phyloP scores from a whole-genome alignment of 768 basidiomycete species.

The Panus rudis region DNA sequence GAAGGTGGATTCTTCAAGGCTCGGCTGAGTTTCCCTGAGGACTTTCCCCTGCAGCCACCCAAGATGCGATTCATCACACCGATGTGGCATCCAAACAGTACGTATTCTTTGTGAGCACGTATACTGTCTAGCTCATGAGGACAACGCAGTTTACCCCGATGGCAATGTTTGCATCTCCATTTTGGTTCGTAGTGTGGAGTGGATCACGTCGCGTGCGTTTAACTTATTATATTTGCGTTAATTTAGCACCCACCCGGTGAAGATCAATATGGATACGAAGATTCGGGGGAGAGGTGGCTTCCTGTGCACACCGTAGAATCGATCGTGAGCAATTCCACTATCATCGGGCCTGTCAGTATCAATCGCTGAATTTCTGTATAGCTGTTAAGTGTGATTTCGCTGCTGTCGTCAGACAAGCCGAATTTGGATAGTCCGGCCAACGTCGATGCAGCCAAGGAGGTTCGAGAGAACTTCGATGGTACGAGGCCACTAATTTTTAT shows the following conservation, averaged over 20 bases:
- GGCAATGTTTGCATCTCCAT: slow-evolving; percentile 96
- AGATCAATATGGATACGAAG: slow-evolving; percentile 95
- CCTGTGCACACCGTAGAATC: slow-evolving; percentile 81
- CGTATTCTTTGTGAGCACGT: slow-evolving; percentile 21
- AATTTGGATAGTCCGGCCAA: slow-evolving; percentile 97
- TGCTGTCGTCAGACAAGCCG: slow-evolving; percentile 88
- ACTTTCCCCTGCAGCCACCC: slow-evolving; percentile 87
- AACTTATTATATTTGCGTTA: too few species aligned
- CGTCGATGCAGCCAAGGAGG: slow-evolving; percentile 86
- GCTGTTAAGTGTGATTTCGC: slow-evolving; percentile 95
- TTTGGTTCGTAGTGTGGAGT: slow-evolving; percentile 47
- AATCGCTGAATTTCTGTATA: slow-evolving; percentile 25
- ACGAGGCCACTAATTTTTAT: slow-evolving; percentile 15
- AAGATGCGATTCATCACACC: slow-evolving; percentile 95
- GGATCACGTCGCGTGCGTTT: too few species aligned
- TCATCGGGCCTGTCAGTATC: not conserved
- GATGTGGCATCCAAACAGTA: slow-evolving; percentile 98
- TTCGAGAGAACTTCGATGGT: slow-evolving; percentile 60
- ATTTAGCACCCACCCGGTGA: slow-evolving; percentile 78
- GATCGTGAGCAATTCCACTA: not conserved
- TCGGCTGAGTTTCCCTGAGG: slow-evolving; percentile 78
- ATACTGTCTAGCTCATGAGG: not conserved
- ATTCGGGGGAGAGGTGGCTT: slow-evolving; percentile 95
- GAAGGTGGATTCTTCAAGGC: slow-evolving; percentile 98
- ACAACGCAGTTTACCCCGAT: slow-evolving; percentile 76